These are phyloP conservation scores for Pichia sp. DNA, from an alignment of 1,139 yeast species.

Conservation along the genomic window DNA sequence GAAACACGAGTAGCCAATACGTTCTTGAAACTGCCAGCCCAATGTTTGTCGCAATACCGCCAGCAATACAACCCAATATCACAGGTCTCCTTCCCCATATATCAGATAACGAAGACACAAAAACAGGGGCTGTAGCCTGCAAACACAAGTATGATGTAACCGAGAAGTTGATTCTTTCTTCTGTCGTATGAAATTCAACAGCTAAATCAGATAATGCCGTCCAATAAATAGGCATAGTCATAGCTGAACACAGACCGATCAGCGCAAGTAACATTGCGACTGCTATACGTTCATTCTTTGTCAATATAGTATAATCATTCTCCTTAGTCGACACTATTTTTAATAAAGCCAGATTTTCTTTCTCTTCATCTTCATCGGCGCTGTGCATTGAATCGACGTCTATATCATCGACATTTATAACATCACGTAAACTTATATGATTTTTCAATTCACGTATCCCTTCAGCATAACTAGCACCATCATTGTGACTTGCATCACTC, in stretches of 20 bases:
- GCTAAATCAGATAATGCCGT: constrained; percentile 65
- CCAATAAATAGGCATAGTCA: constrained; percentile 71
- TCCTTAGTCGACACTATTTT: constrained; percentile 1
- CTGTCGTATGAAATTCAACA: constrained; percentile 48
- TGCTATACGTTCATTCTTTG: constrained; percentile 34
- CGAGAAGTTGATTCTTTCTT: constrained; percentile 59
- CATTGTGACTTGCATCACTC: neutral
- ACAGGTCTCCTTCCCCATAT: constrained; percentile 68
- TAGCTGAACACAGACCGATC: constrained; percentile 57
- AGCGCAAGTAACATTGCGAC: constrained; percentile 42
- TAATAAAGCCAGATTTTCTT: neutral
- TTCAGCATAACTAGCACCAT: neutral
- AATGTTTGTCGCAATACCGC: constrained; percentile 55
- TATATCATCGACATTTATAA: neutral
- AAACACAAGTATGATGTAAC: constrained; percentile 69
- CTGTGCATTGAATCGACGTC: neutral
- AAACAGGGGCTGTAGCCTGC: constrained; percentile 69
- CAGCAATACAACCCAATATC: constrained; percentile 47
- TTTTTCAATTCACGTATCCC: neutral
- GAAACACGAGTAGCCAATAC: constrained; percentile 52
- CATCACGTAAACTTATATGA: neutral
- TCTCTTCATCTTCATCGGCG: neutral
- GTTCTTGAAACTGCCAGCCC: constrained; percentile 58
- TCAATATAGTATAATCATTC: constrained; percentile 35
- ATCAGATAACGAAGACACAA: constrained; percentile 68